Conservation (phyloP, 23 red algal species). For the Gracilaria gracilis region DNA sequence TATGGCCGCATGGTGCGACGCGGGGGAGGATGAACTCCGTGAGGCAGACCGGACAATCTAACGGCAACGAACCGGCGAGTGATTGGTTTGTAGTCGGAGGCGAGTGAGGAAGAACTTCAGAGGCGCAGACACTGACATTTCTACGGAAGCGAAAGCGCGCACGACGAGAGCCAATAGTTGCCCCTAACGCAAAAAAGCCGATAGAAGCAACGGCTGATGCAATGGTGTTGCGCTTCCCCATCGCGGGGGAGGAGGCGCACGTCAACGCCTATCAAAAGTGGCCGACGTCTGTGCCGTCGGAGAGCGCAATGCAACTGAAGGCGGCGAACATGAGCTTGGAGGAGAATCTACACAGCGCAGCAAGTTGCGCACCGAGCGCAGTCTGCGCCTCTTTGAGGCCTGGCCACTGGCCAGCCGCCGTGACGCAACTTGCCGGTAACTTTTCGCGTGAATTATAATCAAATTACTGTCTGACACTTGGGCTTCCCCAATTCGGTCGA, state of each 20-base stretch:
- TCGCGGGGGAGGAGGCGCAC: background rate
- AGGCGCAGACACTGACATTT: background rate
- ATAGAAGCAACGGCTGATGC: constrained; percentile 37
- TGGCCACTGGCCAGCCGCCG: too few species aligned
- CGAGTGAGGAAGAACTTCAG: background rate
- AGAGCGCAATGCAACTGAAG: too few species aligned
- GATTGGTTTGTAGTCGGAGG: background rate
- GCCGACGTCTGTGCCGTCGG: background rate
- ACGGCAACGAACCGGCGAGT: background rate
- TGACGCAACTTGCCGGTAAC: too few species aligned
- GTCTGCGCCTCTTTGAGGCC: too few species aligned
- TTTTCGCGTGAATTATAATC: background rate
- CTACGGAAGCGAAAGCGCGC: constrained; percentile 13
- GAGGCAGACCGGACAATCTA: constrained; percentile 74
- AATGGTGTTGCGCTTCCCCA: constrained; percentile 50
- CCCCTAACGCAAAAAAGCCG: constrained; percentile 61
- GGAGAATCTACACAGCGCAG: too few species aligned
- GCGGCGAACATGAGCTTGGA: background rate
- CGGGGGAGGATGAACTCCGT: constrained; percentile 57
- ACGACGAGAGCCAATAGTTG: constrained; percentile 37
- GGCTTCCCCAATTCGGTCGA: background rate
- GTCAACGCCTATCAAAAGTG: background rate
- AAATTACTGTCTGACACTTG: background rate
- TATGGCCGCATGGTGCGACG: constrained; percentile 67
- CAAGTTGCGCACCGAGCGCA: too few species aligned